Percentiles rank a stretch among this genome's conserved stretches.
These are phyloP conservation scores for Ramaria sp. DNA, from an alignment of 768 basidiomycete genomes.

Conservation along the genomic window DNA sequence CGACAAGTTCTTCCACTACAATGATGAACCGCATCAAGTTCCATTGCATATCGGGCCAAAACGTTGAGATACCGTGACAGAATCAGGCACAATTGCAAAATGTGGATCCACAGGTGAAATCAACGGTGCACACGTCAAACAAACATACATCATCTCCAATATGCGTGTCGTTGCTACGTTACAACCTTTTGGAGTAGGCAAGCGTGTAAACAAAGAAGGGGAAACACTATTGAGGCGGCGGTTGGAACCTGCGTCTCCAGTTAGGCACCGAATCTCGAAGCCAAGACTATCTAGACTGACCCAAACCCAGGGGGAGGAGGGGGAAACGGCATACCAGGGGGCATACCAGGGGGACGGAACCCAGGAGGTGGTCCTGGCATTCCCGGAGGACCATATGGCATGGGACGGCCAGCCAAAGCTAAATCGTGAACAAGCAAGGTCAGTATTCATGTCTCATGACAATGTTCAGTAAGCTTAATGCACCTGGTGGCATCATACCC, in stretches of 20 bases:
- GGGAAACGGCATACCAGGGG: slow-evolving; percentile 68
- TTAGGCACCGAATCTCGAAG: background rate
- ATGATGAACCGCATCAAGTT: too few species aligned
- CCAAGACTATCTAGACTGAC: slow-evolving; percentile 26
- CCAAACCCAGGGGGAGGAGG: slow-evolving; percentile 73
- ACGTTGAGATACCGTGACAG: too few species aligned
- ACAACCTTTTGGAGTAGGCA: background rate
- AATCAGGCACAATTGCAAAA: too few species aligned
- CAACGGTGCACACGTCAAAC: background rate
- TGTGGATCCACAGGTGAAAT: background rate
- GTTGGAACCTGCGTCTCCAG: slow-evolving; percentile 30
- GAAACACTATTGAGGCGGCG: slow-evolving; percentile 31
- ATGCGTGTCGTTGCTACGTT: background rate
- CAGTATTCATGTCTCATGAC: background rate
- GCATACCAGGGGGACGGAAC: slow-evolving; percentile 77
- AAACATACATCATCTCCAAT: background rate
- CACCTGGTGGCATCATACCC: slow-evolving; percentile 87
- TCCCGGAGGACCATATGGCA: slow-evolving; percentile 55
- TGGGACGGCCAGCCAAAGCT: slow-evolving; percentile 56
- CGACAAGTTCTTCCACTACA: too few species aligned
- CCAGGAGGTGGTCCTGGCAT: slow-evolving; percentile 81
- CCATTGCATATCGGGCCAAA: too few species aligned
- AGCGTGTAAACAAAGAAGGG: background rate
- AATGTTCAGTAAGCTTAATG: slow-evolving; percentile 29
- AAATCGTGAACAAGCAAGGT: slow-evolving; percentile 36